Evolutionary conservation across 192 early-diverging fungal species (phyloP), one percentile per base, ranked within the genome.

Genomic region (Thoreauomyces humboldtii): DNA sequence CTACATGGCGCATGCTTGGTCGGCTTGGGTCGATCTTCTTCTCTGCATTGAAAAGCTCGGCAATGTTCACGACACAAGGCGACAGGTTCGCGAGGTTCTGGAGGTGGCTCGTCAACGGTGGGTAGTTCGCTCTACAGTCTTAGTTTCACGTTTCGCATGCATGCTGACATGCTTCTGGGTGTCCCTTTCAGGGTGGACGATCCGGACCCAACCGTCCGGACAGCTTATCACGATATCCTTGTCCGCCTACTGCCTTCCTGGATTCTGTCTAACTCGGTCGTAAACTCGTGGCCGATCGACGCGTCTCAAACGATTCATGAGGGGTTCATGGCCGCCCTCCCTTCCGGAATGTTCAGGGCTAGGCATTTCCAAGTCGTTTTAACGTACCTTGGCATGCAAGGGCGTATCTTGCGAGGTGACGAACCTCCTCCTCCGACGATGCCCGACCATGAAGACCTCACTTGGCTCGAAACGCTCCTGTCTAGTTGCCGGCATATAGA

Each of bases 291-390:
- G 19, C 14, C 35, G 45, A 50, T 28, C 43, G n/a, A n/a, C n/a
- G n/a, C n/a, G n/a, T n/a, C n/a, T n/a, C n/a, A n/a, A n/a, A n/a
- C n/a, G n/a, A n/a, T n/a, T n/a, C n/a, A n/a, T n/a, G n/a, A n/a
- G n/a, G n/a, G n/a, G n/a, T n/a, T 73, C 9, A 72, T 74, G 60
- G 57, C 72, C 4, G 43, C 67, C 14, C 83, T 84, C 22, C 77
- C 85, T 45, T 76, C 80, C 4, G 86, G 85, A 0, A 81, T 73
- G 1, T 92, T 90, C 56, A 69, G 85, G 43, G 73, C 86, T 28
- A 75, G 70, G 7, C 88, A 92, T 42, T 91, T 91, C 63, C 73
- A 83, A 29, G 63, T 81, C 34, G 79, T 87, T 0, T 66, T 83
- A 59, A 63, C 68, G 4, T 67, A 74, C 45, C 47, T 91, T 27